A percentile compares a stretch with the other conserved stretches of the same genome.
These are phyloP conservation scores for Lactarius hengduanensis DNA, from an alignment of 768 basidiomycete species.

Conservation along the genomic window DNA sequence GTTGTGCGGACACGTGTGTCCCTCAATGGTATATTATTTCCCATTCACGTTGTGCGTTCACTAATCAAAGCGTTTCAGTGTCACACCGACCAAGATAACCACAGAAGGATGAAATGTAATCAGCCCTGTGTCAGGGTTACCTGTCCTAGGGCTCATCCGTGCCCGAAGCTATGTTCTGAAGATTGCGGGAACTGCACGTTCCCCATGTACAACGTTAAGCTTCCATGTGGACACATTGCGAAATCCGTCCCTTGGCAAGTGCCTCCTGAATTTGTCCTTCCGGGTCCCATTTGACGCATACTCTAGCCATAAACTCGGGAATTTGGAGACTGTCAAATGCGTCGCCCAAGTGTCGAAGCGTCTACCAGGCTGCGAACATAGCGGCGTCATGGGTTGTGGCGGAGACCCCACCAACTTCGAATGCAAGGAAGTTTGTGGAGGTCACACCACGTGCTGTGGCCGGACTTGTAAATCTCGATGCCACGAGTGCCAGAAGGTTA, in stretches of 20 bases:
- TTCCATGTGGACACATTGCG: slow-evolving; percentile 35
- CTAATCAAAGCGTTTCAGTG: slow-evolving; percentile 18
- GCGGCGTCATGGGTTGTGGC: slow-evolving; percentile 26
- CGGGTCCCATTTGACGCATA: not conserved
- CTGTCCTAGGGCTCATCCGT: slow-evolving; percentile 33
- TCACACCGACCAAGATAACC: slow-evolving; percentile 31
- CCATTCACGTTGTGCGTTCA: not conserved
- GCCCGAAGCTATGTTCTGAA: slow-evolving; percentile 33
- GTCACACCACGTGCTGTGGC: slow-evolving; percentile 33
- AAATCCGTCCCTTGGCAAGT: slow-evolving; percentile 34
- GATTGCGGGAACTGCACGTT: slow-evolving; percentile 34
- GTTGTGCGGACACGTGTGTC: slow-evolving; percentile 37
- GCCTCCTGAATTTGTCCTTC: not conserved
- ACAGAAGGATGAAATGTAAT: slow-evolving; percentile 30
- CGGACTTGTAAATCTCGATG: slow-evolving; percentile 35
- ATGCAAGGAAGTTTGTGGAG: slow-evolving; percentile 34
- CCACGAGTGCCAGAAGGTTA: slow-evolving; percentile 32
- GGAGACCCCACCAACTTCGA: slow-evolving; percentile 23
- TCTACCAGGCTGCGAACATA: slow-evolving; percentile 37
- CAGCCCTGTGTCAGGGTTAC: slow-evolving; percentile 30
- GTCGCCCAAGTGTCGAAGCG: slow-evolving; percentile 29
- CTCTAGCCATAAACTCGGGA: slow-evolving; percentile 32
- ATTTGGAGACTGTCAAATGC: slow-evolving; percentile 33
- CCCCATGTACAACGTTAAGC: slow-evolving; percentile 28
- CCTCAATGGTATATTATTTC: slow-evolving; percentile 29